Evolutionary conservation across 352 stramenopile species (phyloP), one percentile per base, ranked within the genome.

Genomic region (Phytophthora constricta): DNA sequence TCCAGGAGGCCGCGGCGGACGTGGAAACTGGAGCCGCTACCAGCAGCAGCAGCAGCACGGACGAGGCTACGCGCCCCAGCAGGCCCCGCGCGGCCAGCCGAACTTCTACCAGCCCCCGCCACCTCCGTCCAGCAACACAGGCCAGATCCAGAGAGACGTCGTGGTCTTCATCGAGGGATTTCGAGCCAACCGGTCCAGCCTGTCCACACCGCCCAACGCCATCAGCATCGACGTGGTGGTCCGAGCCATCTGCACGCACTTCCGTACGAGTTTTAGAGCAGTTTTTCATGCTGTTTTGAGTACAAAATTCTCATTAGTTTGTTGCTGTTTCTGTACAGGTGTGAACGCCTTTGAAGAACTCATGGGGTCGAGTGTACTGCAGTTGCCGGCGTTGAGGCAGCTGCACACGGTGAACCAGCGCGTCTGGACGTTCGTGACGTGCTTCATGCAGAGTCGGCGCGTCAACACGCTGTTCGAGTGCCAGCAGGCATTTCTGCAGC

Each of bases 361-460:
- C 2, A 62, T 86, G 47, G 83, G 76, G 5, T 56, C 64, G 2
- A 65, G 48, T 22, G 72, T 82, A 1, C 55, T 85, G 58, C 79
- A 88, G 39, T 46, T 91, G 11, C 76, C 80, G 7, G 65, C 58
- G 22, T 63, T 94, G 27, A 65, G 80, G 0, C 81, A 92, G 27
- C 46, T 94, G 26, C 79, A 92, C 48, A 72, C 73, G 39, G 66
- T 89, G 46, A 86, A 90, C 59, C 82, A 92, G 75, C 82, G 86
- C 17, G 73, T 94, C 56, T 94, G 86, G 86, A 90, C 72, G 11
- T 94, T 94, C 33, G 82, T 92, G 48, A 90, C 84, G 16, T 92
- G 84, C 60, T 94, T 86, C 61, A 74, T 84, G 53, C 84, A 92
- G 49, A 87, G 79, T 41, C 82, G 84, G 9, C 84, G 84, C 33